Conservation (phyloP, 2,329 filamentous ascomycete genomes). For the Colletotrichum tanaceti region DNA sequence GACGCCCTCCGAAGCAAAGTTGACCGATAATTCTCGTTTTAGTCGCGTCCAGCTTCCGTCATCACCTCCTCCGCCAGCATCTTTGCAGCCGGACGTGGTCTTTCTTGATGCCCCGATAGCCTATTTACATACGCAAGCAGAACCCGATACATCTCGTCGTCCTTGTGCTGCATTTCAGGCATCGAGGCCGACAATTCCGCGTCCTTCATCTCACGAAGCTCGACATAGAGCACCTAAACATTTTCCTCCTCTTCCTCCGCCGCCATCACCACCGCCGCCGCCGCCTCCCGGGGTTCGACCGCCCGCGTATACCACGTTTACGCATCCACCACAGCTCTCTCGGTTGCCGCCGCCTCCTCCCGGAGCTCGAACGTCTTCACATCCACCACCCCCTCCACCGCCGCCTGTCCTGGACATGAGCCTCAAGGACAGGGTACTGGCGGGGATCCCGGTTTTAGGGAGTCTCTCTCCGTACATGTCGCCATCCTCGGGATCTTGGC, state of each 20-base stretch:
- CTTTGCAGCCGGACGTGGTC: constrained; percentile 1
- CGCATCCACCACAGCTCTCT: constrained; percentile 1
- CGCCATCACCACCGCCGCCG: not conserved
- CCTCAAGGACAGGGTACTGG: not conserved
- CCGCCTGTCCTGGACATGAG: not conserved
- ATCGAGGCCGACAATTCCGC: not conserved
- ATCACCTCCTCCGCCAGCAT: not conserved
- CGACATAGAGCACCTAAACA: not conserved
- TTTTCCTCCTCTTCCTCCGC: constrained; percentile 3
- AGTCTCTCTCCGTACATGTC: constrained; percentile 16
- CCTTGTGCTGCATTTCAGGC: not conserved
- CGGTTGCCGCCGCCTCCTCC: constrained; percentile 11
- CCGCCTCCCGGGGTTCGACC: not conserved
- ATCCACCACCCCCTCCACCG: constrained; percentile 13
- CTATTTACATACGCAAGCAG: not conserved
- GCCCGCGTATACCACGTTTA: not conserved
- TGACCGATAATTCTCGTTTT: constrained; percentile 8
- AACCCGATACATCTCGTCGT: not conserved
- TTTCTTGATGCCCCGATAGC: constrained; percentile 4
- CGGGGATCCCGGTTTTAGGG: not conserved
- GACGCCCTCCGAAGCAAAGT: constrained; percentile 14
- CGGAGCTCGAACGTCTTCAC: not conserved
- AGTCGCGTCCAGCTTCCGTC: not conserved
- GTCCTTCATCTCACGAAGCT: constrained; percentile 4
- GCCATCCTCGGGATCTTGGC: constrained; percentile 22